Percentiles rank a stretch among this genome's conserved stretches.
Conservation (phyloP, 1,284 basidiomycete species). For the Fomitopsis palustris region DNA sequence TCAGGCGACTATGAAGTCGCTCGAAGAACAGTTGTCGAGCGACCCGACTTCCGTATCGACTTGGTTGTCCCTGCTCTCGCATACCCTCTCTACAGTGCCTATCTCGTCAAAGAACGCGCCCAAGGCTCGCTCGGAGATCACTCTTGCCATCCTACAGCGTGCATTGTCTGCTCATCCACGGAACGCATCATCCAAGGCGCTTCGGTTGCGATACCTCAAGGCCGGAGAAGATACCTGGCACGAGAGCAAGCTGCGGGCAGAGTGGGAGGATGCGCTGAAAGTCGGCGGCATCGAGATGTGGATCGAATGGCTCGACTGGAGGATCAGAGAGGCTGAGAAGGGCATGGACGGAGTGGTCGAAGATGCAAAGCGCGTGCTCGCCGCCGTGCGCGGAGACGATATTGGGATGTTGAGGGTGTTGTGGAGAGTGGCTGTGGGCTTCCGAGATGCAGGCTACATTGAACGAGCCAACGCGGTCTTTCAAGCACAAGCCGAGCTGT, state of each 20-base stretch:
- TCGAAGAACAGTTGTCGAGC: conserved; percentile 52
- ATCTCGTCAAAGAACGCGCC: conserved; percentile 59
- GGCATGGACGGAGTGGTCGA: conserved; percentile 51
- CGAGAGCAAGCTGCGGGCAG: conserved; percentile 45
- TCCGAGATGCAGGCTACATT: conserved; percentile 62
- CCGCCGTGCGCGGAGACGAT: conserved; percentile 43
- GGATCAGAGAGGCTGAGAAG: conserved; percentile 41
- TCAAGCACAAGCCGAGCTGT: conserved; percentile 78
- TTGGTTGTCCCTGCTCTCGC: conserved; percentile 68
- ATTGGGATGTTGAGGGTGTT: conserved; percentile 59
- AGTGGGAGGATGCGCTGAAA: conserved; percentile 71
- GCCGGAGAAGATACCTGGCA: conserved; percentile 73
- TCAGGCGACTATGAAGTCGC: conserved; percentile 50
- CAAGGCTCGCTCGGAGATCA: conserved; percentile 65
- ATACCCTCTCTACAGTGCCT: conserved; percentile 57
- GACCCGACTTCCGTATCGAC: conserved; percentile 49
- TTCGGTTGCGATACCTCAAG: conserved; percentile 63
- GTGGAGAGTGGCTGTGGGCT: conserved; percentile 66
- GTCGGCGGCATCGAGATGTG: conserved; percentile 51
- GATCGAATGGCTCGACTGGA: conserved; percentile 79
- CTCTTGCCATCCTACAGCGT: conserved; percentile 61
- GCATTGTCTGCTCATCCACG: conserved; percentile 54
- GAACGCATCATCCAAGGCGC: conserved; percentile 44
- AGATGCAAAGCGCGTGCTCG: conserved; percentile 43
- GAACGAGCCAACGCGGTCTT: conserved; percentile 72